A percentile compares a stretch with the other conserved stretches of the same genome.
These are phyloP conservation scores for Hansfordia pulvinata DNA, from an alignment of 2,329 filamentous ascomycete genomes.

Conservation along the genomic window DNA sequence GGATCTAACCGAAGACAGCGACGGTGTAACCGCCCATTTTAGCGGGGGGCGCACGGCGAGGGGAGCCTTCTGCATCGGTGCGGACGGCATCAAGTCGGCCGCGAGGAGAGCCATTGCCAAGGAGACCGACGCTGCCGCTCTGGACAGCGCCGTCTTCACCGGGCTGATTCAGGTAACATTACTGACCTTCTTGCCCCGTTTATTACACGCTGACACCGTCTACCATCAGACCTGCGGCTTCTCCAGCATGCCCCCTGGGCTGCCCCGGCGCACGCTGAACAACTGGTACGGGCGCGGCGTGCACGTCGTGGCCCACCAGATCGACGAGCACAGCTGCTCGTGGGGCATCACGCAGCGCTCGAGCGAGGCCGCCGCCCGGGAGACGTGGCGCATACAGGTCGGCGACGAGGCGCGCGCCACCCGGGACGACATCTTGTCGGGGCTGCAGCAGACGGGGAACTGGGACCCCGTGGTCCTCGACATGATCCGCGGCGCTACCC, in stretches of 20 bases:
- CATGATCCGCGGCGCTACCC: conserved; percentile 8
- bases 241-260: conserved; percentile 6
- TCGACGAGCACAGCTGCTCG: conserved; percentile 7
- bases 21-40: conserved; percentile 10
- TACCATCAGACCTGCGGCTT: conserved; percentile 12
- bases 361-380: conserved; percentile 7
- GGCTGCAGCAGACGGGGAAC: too few species aligned
- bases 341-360: conserved; percentile 12
- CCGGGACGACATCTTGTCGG: conserved; percentile 5
- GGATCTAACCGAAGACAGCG: conserved; percentile 7
- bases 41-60: conserved; percentile 6
- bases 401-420: conserved; percentile 7
- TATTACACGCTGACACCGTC: too few species aligned
- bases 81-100: conserved; percentile 12
- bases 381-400: conserved; percentile 11
- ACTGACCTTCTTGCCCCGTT: too few species aligned
- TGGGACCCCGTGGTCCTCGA: conserved; percentile 8
- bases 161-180: too few species aligned
- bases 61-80: conserved; percentile 10
- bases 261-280: conserved; percentile 5
- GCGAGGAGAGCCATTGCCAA: too few species aligned
- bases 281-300: conserved; percentile 13
- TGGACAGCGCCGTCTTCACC: conserved; percentile 10
- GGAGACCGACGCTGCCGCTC: too few species aligned
- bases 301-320: conserved; percentile 11